Percentiles rank a stretch among this genome's conserved stretches.
Conservation (phyloP, 192 early-diverging fungal species). For the Podila horticola region DNA sequence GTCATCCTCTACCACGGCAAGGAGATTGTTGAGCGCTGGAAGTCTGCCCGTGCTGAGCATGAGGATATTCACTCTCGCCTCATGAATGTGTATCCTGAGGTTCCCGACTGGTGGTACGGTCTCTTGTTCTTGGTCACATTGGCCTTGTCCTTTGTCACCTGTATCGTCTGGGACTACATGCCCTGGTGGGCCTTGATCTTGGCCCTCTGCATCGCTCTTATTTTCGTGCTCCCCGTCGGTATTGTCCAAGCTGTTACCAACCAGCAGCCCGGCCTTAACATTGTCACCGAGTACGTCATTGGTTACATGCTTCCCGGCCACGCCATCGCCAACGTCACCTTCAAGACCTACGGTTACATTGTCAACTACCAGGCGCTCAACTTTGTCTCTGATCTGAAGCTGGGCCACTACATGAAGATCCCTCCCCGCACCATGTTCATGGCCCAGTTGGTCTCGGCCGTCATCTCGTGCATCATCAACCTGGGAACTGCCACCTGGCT, state of each 20-base stretch:
- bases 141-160: constrained; percentile 54
- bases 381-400: constrained; percentile 73
- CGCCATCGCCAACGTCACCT: too few relatives aligned
- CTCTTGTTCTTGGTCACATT: constrained; percentile 59
- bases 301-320: too few relatives aligned
- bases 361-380: constrained; percentile 75
- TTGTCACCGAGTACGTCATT: too few relatives aligned
- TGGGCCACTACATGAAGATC: constrained; percentile 78
- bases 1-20: constrained; percentile 71
- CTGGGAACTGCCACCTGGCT: constrained; percentile 51
- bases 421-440: constrained; percentile 67
- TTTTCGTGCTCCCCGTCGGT: constrained; percentile 64
- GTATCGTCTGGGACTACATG: too few relatives aligned
- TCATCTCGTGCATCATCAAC: constrained; percentile 63
- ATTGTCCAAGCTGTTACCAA: constrained; percentile 67
- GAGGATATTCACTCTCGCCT: constrained; percentile 72
- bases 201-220: constrained; percentile 44
- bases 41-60: constrained; percentile 46
- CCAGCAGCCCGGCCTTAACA: constrained; percentile 59
- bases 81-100: constrained; percentile 73
- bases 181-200: constrained; percentile 53
- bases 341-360: too few relatives aligned
- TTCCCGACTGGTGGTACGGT: constrained; percentile 81
- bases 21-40: constrained; percentile 66
- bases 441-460: constrained; percentile 62